These are phyloP conservation scores for Spraguea lophii DNA, from an alignment of 371 early-diverging fungal genomes.

Conservation along the genomic window DNA sequence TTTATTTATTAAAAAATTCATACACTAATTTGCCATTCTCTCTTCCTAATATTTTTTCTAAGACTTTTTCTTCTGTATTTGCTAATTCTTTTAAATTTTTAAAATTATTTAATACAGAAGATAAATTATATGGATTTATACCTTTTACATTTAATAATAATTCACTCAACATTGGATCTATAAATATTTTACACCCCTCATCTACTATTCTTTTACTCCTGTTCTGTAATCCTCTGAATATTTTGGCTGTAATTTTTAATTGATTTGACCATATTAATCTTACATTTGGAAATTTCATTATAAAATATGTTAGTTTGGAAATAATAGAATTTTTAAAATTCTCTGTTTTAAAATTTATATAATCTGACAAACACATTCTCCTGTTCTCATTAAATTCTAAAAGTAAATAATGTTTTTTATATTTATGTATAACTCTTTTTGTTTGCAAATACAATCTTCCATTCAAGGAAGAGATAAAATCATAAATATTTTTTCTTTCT, in stretches of 20 bases:
- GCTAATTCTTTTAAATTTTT: conserved; percentile 25
- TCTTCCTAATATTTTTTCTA: conserved; percentile 8
- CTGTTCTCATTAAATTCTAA: conserved; percentile 28
- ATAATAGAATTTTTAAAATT: not conserved
- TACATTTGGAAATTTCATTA: conserved; percentile 21
- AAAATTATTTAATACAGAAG: conserved; percentile 11
- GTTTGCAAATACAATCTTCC: conserved; percentile 33
- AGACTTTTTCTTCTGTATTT: not conserved
- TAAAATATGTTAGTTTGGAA: conserved; percentile 17
- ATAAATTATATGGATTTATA: conserved; percentile 13
- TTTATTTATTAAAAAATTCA: conserved; percentile 28
- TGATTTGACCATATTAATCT: conserved; percentile 32
- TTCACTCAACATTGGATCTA: conserved; percentile 19
- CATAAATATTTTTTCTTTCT: conserved; percentile 37
- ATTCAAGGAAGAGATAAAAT: conserved; percentile 24
- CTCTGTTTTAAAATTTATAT: conserved; percentile 4
- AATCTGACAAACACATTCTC: conserved; percentile 17
- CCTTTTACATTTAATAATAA: conserved; percentile 25
- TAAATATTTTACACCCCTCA: not conserved
- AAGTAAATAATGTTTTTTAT: conserved; percentile 15
- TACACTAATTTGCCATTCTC: conserved; percentile 3
- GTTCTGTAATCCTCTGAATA: conserved; percentile 30
- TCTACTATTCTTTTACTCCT: conserved; percentile 1
- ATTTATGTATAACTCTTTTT: conserved; percentile 14
- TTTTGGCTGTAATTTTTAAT: conserved; percentile 7